These are phyloP conservation scores for Plantago major DNA, from an alignment of 257 asterid genomes.

Conservation along the genomic window DNA sequence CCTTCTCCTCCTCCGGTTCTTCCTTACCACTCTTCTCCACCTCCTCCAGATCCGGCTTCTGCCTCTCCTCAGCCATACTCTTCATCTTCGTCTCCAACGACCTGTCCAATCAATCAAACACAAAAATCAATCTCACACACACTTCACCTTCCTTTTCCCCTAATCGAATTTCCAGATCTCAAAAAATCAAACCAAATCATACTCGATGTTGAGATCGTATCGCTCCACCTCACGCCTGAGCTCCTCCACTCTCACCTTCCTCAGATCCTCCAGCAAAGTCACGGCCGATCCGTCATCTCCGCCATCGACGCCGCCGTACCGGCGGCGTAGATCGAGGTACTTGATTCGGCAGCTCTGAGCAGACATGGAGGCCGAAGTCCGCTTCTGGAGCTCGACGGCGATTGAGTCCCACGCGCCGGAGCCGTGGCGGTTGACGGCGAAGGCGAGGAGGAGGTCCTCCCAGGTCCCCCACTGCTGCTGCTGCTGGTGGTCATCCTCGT, in stretches of 20 bases:
- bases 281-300: slow-evolving; percentile 41
- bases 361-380: slow-evolving; percentile 39
- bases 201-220: slow-evolving; percentile 86
- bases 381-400: slow-evolving; percentile 59
- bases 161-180: slow-evolving; percentile 30
- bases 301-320: slow-evolving; percentile 28
- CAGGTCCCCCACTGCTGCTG: slow-evolving; percentile 63
- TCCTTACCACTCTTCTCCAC: slow-evolving; percentile 30
- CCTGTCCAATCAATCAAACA: slow-evolving; percentile 30
- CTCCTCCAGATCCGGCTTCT: slow-evolving; percentile 44
- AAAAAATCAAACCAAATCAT: slow-evolving; percentile 21
- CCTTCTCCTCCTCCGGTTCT: slow-evolving; percentile 37
- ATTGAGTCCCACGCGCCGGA: slow-evolving; percentile 62
- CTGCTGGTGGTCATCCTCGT: slow-evolving; percentile 24
- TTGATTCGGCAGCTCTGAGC: slow-evolving; percentile 39
- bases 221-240: slow-evolving; percentile 75
- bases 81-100: slow-evolving; percentile 61
- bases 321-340: slow-evolving; percentile 53
- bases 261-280: slow-evolving; percentile 57
- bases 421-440: slow-evolving; percentile 85
- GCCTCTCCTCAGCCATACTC: slow-evolving; percentile 61
- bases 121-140: not conserved
- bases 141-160: slow-evolving; percentile 10
- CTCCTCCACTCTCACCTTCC: slow-evolving; percentile 69
- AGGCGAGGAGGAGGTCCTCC: slow-evolving; percentile 77